Conservation (phyloP, 148 eudicot genomes). For the Spergularia bocconei region DNA sequence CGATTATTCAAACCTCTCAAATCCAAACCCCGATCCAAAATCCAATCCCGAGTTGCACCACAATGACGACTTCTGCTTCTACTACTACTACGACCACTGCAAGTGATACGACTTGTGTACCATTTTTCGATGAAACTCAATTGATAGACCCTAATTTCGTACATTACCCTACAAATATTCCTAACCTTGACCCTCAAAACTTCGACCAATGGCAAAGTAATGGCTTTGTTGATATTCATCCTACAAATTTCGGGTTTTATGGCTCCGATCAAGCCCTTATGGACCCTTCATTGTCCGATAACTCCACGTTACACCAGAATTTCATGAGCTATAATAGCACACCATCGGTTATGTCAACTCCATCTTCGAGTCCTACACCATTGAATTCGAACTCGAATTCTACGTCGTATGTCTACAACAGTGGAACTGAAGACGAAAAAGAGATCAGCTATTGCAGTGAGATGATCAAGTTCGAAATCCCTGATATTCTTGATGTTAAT, state of each 20-base stretch:
- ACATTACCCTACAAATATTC: slow-evolving; percentile 34
- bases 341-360: slow-evolving; percentile 65
- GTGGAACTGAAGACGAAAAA: slow-evolving; percentile 57
- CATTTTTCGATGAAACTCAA: slow-evolving; percentile 43
- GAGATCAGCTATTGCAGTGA: slow-evolving; percentile 61
- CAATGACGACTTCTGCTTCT: slow-evolving; percentile 27
- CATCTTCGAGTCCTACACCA: slow-evolving; percentile 66
- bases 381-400: slow-evolving; percentile 54
- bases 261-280: slow-evolving; percentile 31
- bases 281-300: slow-evolving; percentile 37
- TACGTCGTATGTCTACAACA: slow-evolving; percentile 37
- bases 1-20: slow-evolving; percentile 32
- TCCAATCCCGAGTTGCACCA: slow-evolving; percentile 33
- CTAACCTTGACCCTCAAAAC: slow-evolving; percentile 36
- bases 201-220: slow-evolving; percentile 47
- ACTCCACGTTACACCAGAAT: slow-evolving; percentile 35
- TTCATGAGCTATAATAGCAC: slow-evolving; percentile 32
- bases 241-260: slow-evolving; percentile 34
- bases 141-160: slow-evolving; percentile 44
- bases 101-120: slow-evolving; percentile 23
- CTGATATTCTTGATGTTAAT: slow-evolving; percentile 52
- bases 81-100: background rate
- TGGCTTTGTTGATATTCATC: slow-evolving; percentile 27
- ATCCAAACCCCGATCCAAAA: slow-evolving; percentile 43
- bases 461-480: slow-evolving; percentile 58